Conservation (phyloP, 805 yeast species). For the Barnettozyma populi region DNA sequence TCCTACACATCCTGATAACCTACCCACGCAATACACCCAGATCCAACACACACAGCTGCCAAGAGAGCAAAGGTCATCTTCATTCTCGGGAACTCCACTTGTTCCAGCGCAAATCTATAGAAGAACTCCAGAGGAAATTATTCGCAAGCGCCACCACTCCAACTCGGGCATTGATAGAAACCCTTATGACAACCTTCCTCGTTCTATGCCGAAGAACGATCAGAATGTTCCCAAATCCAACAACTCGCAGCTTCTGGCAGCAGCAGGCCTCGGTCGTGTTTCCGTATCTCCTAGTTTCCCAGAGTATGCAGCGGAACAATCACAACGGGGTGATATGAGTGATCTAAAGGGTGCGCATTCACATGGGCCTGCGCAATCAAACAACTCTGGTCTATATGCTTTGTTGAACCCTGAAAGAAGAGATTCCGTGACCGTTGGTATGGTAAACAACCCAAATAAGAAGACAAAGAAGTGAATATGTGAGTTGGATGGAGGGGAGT, state of each 20-base stretch:
- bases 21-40: neutral
- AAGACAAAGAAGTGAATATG: neutral
- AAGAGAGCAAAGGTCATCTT: neutral
- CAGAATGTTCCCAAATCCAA: constrained; percentile 1
- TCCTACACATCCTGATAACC: neutral
- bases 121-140: neutral
- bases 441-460: neutral
- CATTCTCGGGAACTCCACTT: neutral
- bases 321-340: neutral
- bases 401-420: constrained; percentile 23
- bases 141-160: neutral
- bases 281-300: neutral
- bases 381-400: constrained; percentile 22
- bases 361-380: neutral
- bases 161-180: neutral
- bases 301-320: neutral
- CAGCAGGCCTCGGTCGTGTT: neutral
- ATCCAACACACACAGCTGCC: neutral
- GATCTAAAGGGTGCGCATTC: neutral
- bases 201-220: constrained; percentile 1
- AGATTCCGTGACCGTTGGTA: neutral
- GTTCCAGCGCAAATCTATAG: neutral
- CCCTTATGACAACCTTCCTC: neutral
- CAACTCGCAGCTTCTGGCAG: neutral
- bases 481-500: neutral